Conservation (phyloP, 805 yeast genomes). For the Yamadazyma sp. region DNA sequence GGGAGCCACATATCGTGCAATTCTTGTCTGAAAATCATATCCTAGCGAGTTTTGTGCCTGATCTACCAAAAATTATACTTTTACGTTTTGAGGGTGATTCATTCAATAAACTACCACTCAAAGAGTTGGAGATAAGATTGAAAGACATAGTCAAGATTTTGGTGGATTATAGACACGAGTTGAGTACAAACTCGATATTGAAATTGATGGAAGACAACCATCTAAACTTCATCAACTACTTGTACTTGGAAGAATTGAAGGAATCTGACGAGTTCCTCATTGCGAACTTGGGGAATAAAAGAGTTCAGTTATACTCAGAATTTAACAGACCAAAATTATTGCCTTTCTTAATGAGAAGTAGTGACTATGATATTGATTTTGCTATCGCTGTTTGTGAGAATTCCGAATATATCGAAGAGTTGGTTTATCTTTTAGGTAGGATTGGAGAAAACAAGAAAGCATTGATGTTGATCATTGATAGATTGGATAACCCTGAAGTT, state of each 20-base stretch:
- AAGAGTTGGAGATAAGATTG: constrained; percentile 39
- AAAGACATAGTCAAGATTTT: constrained; percentile 51
- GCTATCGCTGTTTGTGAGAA: constrained; percentile 69
- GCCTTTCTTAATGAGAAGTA: constrained; percentile 58
- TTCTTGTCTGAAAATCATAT: constrained; percentile 66
- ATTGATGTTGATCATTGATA: constrained; percentile 69
- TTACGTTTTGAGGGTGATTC: constrained; percentile 40
- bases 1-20: constrained; percentile 54
- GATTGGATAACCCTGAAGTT: constrained; percentile 71
- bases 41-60: constrained; percentile 46
- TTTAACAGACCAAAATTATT: constrained; percentile 56
- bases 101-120: constrained; percentile 40
- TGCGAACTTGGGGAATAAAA: constrained; percentile 61
- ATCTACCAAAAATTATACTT: constrained; percentile 52
- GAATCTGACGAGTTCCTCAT: constrained; percentile 55
- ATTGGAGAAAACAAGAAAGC: constrained; percentile 82
- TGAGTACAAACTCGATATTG: constrained; percentile 55
- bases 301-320: constrained; percentile 63
- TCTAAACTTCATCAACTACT: constrained; percentile 54
- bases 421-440: constrained; percentile 77
- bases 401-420: constrained; percentile 58
- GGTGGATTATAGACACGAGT: constrained; percentile 64
- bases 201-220: constrained; percentile 41
- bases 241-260: constrained; percentile 64
- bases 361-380: constrained; percentile 60